Base-by-base conservation (phyloP, 139 green algal species). In the Auxenochlorella pyrenoidosa region DNA sequence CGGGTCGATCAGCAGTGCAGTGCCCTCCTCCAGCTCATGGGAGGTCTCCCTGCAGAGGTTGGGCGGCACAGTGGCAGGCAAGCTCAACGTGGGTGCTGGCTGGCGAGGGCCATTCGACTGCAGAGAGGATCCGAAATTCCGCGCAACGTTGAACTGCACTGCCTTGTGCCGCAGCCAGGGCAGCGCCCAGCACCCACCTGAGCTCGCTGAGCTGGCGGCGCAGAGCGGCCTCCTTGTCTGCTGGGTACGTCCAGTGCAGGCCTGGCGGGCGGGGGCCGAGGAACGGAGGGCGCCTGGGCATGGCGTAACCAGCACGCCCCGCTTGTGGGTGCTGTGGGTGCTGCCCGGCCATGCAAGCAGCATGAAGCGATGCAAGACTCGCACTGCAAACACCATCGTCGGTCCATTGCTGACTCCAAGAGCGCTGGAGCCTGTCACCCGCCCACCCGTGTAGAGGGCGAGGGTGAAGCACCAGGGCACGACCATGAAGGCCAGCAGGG, bases 241-340 rank as follows among this genome's bases (percentile, higher is more conserved):
- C 66, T 1, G 90, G 89, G 68, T 94, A 94, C 13, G 92, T 94
- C 21, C 83, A 89, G 63, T 94, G 92, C 73, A 94, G 82, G 0
- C 88, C 91, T 88, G 85, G 10, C 22, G 1, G 18, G 47, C 21
- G 36, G 13, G 75, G 21, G 41, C 13, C 18, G 34, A 13, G 28
- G 12, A 51, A n/a, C 54, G 54, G n/a, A 71, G 51, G 32, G 15
- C 5, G 3, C n/a, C 22, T 22, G 18, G 18, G 22, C 54, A 24
- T 24, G 47, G 47, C 12, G 47, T 12, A 58, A 58, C 8, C 47
- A 63, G 54, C 54, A 63, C 10, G 47, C 47, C 6, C 6, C 47
- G 47, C 47, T 18, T 54, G 47, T 54, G 8, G 10, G 10, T 10
- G 47, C 47, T 54, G 47, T 54, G 54, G 13, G 54, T 13, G 22